Evolutionary conservation across 2,329 filamentous ascomycete genomes (phyloP), one percentile per base, ranked within the genome.

Genomic region (Cladosporium sp.): DNA sequence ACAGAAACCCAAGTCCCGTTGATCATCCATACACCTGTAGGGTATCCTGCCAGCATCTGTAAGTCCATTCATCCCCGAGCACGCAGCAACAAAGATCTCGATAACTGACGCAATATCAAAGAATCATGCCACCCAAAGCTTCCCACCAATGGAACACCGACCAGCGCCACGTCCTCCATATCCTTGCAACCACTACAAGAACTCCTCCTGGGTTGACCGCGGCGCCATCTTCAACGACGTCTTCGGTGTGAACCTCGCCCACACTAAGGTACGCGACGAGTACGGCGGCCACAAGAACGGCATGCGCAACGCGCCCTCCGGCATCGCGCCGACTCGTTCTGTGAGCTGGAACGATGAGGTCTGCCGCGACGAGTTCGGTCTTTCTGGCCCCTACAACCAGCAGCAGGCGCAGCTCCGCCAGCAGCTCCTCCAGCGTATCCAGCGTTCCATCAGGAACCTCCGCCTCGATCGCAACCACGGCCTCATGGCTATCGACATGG

Each of bases 311-410:
- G 2, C 18, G 21, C 59, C 59, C 11, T 25, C 2, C 30, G 43
- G 43, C 23, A n/a, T 23, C 16, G 28, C 51, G 18, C 48, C 59
- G 7, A 26, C 59, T 5, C 59, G 59, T 21, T 62, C 59, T 6
- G 1, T 62, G 14, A 34, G 26, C 30, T 62, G 59, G 59, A 62
- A 62, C 34, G 59, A 62, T 18, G 32, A 62, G 6, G 30, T 62
- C 59, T 62, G 59, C 34, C 59, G 59, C 59, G 59, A 62, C 59
- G 59, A 53, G 21, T 62, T 62, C 59, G 14, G 23, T 23, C 28
- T 54, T 7, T n/a, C 21, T 13, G 58, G 58, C 7, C 30, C 30
- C 1, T 51, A 36, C 49, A 2, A 43, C n/a, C 30, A 36, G 21
- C 14, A n/a, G 16, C 59, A 62, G 32, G 18, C 7, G 6, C 21